Base-by-base conservation (phyloP, 2,329 filamentous ascomycete species). In the Talaromyces sp. region DNA sequence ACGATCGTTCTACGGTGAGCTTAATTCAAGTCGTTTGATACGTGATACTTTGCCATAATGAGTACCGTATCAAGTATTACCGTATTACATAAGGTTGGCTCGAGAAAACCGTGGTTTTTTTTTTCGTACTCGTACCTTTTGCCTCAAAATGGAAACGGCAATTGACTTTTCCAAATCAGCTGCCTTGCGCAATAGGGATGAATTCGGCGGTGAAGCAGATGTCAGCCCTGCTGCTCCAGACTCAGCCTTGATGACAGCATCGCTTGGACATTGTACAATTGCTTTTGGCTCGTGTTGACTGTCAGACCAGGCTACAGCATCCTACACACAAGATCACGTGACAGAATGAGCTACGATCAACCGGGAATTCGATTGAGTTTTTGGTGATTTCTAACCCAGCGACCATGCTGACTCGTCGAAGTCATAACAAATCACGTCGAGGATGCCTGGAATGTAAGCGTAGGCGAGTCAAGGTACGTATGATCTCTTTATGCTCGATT, bases 391-490 rank as follows among this genome's bases (percentile, higher is more conserved):
- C 12, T 3, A 31, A 31, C 46, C 46, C 25, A 31, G 5, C 8
- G n/a, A 50, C 16, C 25, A 50, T 50, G 46, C 46, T 18, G 46
- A 50, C 46, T 31, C 46, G 46, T 50, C 46, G 46, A 50, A 50
- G 46, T 12, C 46, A 50, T 25, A 50, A 31, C 46, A 50, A 50
- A 31, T 50, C 46, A 18, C 46, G 46, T 18, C 46, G 46, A 50
- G 46, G 46, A 50, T 50, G 46, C 23, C 16, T 50, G 46, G 46
- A 50, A 50, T 50, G 46, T 8, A 50, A 50, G 16, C 46, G 46
- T 25, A 50, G 46, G n/a, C 46, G 46, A 16, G 46, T 48, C 12
- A 31, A 50, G 25, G 46, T 31, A 50, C 8, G 16, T 25, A 25
- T 6, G 2, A 18, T 3, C 7, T 16, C 1, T 5, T 12, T 11